Evolutionary conservation across 1,139 yeast genomes (phyloP), one percentile per base, ranked within the genome.

Genomic region (Protomyces lactucae-debilis): DNA sequence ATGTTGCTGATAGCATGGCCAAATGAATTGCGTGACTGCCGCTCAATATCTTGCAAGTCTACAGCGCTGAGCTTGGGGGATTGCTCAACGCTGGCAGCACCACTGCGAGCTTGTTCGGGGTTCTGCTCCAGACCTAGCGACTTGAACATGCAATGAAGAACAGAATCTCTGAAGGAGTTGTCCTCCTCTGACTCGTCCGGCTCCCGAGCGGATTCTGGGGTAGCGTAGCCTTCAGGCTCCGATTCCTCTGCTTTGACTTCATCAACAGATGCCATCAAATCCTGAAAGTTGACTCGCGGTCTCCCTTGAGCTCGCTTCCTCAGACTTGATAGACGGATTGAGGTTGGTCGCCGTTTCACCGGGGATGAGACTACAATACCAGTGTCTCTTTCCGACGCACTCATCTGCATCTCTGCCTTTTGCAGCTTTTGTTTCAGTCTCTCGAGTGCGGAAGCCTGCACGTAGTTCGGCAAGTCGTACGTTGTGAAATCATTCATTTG

Each of bases 111-210:
- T 14, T 25, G 52, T 35, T 35, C 55, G 18, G 59, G 14, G n/a
- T 59, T 48, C 12, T 67, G 57, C 36, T 82, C 82, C 14, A 92
- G 79, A 0, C 97, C 97, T 46, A 92, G 77, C 36, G 85, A 77
- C 65, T 82, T 81, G 73, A 92, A 88, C 64, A 93, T 82, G 52
- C 85, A 86, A 70, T 89, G 96, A 5, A 87, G 83, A 2, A 93
- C 76, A 0, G 96, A 91, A 37, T 82, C 78, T 55, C 91, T 79
- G 52, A 89, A 75, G 0, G 89, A 82, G 0, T 85, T 78, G 59
- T 89, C 96, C 69, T 88, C 95, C 0, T 88, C 85, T 70, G 88
- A 96, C 68, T 87, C 90, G 57, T 85, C 86, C 37, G 43, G 28
- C 39, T 60, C 66, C 28, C 16, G 43, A 32, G 52, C 52, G 18